Evolutionary conservation across 306 rosid species (phyloP), one percentile per base, ranked within the genome.

Genomic region (Castanea mollissima): DNA sequence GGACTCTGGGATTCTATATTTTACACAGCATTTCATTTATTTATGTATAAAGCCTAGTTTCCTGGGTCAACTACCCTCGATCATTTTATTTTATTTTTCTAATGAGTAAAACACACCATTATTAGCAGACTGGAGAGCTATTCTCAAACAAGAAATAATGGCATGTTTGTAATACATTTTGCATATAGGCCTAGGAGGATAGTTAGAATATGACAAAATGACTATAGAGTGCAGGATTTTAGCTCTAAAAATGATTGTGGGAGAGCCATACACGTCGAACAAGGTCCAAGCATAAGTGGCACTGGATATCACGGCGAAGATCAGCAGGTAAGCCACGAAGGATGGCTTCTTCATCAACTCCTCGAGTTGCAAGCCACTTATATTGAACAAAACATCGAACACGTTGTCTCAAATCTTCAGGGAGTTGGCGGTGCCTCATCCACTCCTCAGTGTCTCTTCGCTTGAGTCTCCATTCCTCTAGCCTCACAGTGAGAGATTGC

Each of bases 351-450:
- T 96, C 99, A 72, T 93, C 93, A 78, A 91, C 99, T 80, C 98
- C 99, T 63, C 94, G 92, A 59, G 97, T 96, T 74, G 98, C 98
- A 77, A 93, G 86, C 98, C 99, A 96, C 76, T 93, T 95, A 79
- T 90, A 96, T 73, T 90, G 99, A 74, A 91, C 97, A 84, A 89
- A 96, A 54, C 98, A 88, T 74, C 94, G 85, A 79, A 91, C 97
- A 55, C 92, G 91, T 21, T 70, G 79, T 81, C 70, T 91, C 88
- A 96, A 83, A 87, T 90, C 99, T 84, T 88, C 94, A 68, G 99
- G 98, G 73, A 96, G 99, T 89, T 96, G 99, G 77, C 98, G 98
- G 86, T 96, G 97, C 86, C 89, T 86, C 99, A 96, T 96, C 99
- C 99, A 96, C 87, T 96, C 99, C 83, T 96, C 97, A 2, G 98